Evolutionary conservation across 2,329 filamentous ascomycete species (phyloP).

Genomic region (Teratosphaeria nubilosa): DNA sequence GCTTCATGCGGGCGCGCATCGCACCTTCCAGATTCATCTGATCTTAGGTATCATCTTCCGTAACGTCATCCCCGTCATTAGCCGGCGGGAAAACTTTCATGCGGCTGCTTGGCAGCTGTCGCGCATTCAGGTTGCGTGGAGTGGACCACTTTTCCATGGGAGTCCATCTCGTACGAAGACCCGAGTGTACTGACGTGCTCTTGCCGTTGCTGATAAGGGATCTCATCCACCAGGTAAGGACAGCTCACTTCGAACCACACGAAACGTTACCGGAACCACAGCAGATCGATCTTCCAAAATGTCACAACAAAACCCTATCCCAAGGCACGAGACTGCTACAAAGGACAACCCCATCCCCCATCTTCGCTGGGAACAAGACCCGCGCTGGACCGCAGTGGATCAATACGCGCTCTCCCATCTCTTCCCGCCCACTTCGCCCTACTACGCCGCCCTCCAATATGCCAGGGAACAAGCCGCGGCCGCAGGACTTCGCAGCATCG

Average conservation of each 20-base stretch:
- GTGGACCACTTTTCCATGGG: neutral
- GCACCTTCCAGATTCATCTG: neutral
- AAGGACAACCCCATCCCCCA: neutral
- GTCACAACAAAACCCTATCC: neutral
- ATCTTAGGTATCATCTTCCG: neutral
- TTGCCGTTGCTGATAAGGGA: neutral
- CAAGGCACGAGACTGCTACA: neutral
- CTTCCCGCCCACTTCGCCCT: conserved; percentile 14
- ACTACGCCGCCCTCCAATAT: conserved; percentile 20
- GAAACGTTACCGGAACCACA: neutral
- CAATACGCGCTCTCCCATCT: conserved; percentile 27
- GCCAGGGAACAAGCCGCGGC: conserved; percentile 25
- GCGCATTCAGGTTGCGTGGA: too few species aligned
- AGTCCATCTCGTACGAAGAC: neutral
- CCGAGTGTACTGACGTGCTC: neutral
- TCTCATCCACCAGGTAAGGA: neutral
- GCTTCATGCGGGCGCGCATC: neutral
- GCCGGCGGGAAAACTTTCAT: neutral
- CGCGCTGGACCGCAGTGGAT: conserved; percentile 33
- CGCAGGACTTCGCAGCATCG: conserved; percentile 30
- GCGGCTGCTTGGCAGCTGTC: neutral
- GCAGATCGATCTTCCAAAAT: neutral
- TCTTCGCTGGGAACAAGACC: neutral
- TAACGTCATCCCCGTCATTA: neutral
- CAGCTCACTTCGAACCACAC: neutral